Evolutionary conservation across 2,329 filamentous ascomycete genomes (phyloP).

Genomic region (Trichoderma atrobrunneum): DNA sequence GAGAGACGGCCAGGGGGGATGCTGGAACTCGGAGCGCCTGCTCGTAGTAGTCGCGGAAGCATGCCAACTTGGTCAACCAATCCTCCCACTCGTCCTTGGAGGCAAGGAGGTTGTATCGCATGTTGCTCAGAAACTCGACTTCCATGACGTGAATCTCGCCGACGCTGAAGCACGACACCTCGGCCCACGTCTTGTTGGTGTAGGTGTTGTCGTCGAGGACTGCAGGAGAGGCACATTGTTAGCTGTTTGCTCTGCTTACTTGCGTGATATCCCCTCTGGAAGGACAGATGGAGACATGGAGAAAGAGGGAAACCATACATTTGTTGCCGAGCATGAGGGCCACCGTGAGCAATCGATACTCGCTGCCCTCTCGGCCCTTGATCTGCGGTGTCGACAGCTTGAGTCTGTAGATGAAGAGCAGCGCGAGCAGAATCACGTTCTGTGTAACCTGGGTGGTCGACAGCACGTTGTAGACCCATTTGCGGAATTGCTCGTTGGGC

Average conservation of each 20-base stretch:
- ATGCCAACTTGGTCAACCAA: constrained; percentile 80
- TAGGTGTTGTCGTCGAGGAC: constrained; percentile 98
- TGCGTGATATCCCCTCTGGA: not conserved
- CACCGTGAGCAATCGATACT: constrained; percentile 88
- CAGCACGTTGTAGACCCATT: constrained; percentile 90
- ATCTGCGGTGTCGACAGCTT: constrained; percentile 88
- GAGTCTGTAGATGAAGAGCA: constrained; percentile 89
- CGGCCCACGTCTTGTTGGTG: constrained; percentile 99
- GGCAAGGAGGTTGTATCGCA: constrained; percentile 88
- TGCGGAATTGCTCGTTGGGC: constrained; percentile 76
- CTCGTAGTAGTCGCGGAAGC: constrained; percentile 81
- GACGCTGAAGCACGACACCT: constrained; percentile 91
- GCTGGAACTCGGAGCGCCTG: constrained; percentile 53
- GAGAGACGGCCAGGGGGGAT: constrained; percentile 38
- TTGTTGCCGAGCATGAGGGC: constrained; percentile 98
- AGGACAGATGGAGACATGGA: not conserved
- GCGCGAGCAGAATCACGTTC: constrained; percentile 85
- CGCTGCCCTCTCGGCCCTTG: constrained; percentile 87
- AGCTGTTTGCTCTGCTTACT: constrained; percentile 20
- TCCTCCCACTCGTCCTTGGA: constrained; percentile 82
- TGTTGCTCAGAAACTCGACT: constrained; percentile 98
- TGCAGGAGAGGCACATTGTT: constrained; percentile 32
- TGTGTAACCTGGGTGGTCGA: constrained; percentile 94
- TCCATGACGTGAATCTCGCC: constrained; percentile 99
- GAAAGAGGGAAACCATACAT: constrained; percentile 51